These are phyloP conservation scores for Colletotrichum graminicola DNA, from an alignment of 2,329 filamentous ascomycete species.

Conservation along the genomic window DNA sequence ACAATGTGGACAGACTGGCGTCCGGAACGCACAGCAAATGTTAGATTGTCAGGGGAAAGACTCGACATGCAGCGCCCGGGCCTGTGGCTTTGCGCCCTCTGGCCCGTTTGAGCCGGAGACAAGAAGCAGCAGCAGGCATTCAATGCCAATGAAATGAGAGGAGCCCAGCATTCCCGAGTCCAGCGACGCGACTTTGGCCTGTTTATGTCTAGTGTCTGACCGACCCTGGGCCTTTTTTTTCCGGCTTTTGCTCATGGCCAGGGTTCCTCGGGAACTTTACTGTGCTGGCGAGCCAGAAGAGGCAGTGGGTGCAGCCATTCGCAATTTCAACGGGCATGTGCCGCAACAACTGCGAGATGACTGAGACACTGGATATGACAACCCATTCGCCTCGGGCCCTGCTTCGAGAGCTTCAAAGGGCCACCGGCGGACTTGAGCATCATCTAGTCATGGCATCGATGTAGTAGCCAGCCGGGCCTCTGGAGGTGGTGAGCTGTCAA, in stretches of 20 bases:
- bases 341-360: slow-evolving; percentile 33
- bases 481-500: neutral
- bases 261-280: slow-evolving; percentile 27
- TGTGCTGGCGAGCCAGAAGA: slow-evolving; percentile 20
- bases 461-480: neutral
- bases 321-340: slow-evolving; percentile 37
- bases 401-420: neutral
- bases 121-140: slow-evolving; percentile 7
- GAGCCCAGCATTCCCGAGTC: slow-evolving; percentile 26
- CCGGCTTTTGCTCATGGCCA: slow-evolving; percentile 13
- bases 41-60: slow-evolving; percentile 12
- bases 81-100: slow-evolving; percentile 1
- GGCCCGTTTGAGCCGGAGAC: slow-evolving; percentile 7
- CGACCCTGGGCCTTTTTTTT: slow-evolving; percentile 17
- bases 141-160: slow-evolving; percentile 25
- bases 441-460: neutral
- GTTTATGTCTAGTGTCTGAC: slow-evolving; percentile 5
- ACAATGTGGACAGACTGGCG: neutral
- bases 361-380: slow-evolving; percentile 32
- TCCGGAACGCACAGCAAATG: slow-evolving; percentile 19
- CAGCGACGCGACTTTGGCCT: neutral
- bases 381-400: neutral
- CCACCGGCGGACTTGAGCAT: neutral
- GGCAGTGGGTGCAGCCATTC: slow-evolving; percentile 31
- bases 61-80: neutral